A percentile compares a stretch with the other conserved stretches of the same genome.
These are phyloP conservation scores for Aspergillus ellipticus DNA, from an alignment of 495 filamentous ascomycete species.

Conservation along the genomic window DNA sequence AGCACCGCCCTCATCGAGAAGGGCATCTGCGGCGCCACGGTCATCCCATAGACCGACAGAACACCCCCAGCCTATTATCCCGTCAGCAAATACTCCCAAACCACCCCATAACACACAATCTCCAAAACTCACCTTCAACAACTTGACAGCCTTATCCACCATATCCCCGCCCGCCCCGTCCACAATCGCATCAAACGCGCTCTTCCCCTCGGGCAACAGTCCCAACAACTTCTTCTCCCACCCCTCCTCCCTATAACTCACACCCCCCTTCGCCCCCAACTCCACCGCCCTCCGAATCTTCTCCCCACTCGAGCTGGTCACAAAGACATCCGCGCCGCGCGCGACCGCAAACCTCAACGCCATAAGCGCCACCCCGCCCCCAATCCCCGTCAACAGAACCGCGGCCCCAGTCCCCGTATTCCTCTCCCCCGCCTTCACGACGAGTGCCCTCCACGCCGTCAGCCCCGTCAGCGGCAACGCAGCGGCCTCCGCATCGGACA, in stretches of 20 bases:
- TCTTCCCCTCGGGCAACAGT: constrained; percentile 51
- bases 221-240: constrained; percentile 67
- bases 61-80: constrained; percentile 54
- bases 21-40: constrained; percentile 66
- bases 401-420: constrained; percentile 58
- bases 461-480: constrained; percentile 77
- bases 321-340: constrained; percentile 62
- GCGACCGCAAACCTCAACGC: constrained; percentile 67
- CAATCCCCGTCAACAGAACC: constrained; percentile 73
- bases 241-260: constrained; percentile 58
- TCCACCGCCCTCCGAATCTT: constrained; percentile 62
- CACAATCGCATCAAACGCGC: constrained; percentile 65
- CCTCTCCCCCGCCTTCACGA: constrained; percentile 60
- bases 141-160: constrained; percentile 50
- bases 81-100: background rate
- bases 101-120: background rate
- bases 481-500: constrained; percentile 68
- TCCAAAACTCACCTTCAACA: constrained; percentile 49
- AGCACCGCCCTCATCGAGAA: constrained; percentile 68
- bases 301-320: constrained; percentile 59
- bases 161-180: constrained; percentile 77
- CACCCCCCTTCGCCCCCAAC: constrained; percentile 66
- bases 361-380: constrained; percentile 72
- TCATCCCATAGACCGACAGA: constrained; percentile 75
- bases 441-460: constrained; percentile 82